phyloP scores from a whole-genome alignment of 768 basidiomycete species.

The Serendipita vermifera region DNA sequence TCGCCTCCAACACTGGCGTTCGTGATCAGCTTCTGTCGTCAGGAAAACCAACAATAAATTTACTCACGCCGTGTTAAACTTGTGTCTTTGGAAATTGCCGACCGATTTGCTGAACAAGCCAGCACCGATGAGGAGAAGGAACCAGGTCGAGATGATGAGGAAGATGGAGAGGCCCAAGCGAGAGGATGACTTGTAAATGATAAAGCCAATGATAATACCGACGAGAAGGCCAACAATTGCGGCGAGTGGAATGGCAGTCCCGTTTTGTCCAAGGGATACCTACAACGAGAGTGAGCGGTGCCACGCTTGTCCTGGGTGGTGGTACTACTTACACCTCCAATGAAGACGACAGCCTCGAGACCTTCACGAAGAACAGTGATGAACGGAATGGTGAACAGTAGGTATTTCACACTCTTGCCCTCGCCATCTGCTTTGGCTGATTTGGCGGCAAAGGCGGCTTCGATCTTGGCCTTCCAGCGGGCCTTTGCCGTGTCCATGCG shows the following conservation, averaged over 20 bases:
- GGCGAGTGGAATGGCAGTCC: constrained; percentile 78
- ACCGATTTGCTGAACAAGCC: constrained; percentile 79
- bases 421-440: constrained; percentile 26
- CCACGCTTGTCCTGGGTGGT: not conserved
- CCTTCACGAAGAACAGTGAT: constrained; percentile 92
- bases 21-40: too few relatives aligned
- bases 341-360: constrained; percentile 84
- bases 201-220: constrained; percentile 57
- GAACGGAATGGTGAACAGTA: constrained; percentile 77
- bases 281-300: constrained; percentile 7
- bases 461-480: constrained; percentile 89
- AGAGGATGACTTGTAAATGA: constrained; percentile 71
- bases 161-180: constrained; percentile 68
- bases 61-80: constrained; percentile 41
- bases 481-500: constrained; percentile 87
- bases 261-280: constrained; percentile 70
- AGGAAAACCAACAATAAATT: not conserved
- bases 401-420: constrained; percentile 59
- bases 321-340: constrained; percentile 52
- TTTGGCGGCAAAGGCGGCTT: constrained; percentile 44
- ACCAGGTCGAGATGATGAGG: constrained; percentile 82
- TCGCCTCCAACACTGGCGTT: constrained; percentile 35
- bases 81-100: constrained; percentile 55
- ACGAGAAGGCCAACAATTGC: constrained; percentile 72
- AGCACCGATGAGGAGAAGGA: constrained; percentile 86